phyloP scores from a whole-genome alignment of 2,329 filamentous ascomycete genomes.

The Metarhizium rileyi region DNA sequence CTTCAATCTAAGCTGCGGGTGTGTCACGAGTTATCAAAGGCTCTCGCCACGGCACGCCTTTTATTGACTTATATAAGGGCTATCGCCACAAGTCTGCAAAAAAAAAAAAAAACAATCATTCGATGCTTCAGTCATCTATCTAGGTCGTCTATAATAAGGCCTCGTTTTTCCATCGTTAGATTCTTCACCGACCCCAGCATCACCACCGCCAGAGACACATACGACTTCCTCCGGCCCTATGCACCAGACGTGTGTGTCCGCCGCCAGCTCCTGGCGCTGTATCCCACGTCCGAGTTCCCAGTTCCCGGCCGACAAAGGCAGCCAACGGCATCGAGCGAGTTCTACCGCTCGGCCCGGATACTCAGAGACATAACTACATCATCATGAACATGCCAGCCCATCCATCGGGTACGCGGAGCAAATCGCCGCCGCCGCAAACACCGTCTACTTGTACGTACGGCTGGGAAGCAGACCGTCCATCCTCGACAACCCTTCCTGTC shows the following conservation, averaged over 20 bases:
- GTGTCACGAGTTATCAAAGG: too few relatives aligned
- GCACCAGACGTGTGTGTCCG: conserved; percentile 26
- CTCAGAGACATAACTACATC: conserved; percentile 43
- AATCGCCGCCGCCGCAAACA: conserved; percentile 25
- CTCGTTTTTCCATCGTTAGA: too few relatives aligned
- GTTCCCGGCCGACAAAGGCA: conserved; percentile 27
- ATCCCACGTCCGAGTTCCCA: conserved; percentile 40
- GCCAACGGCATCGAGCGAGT: conserved; percentile 34
- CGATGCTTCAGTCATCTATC: too few relatives aligned
- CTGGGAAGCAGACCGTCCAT: conserved; percentile 46
- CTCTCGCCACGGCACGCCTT: too few relatives aligned
- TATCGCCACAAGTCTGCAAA: too few relatives aligned
- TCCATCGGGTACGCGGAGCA: conserved; percentile 33
- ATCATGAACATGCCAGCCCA: conserved; percentile 38
- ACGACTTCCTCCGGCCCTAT: conserved; percentile 29
- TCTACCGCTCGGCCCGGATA: conserved; percentile 38
- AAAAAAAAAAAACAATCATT: too few relatives aligned
- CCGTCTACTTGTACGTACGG: conserved; percentile 40
- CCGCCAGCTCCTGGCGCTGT: conserved; percentile 34
- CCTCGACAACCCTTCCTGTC: conserved; percentile 32
- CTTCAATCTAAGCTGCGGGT: too few relatives aligned
- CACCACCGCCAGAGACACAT: conserved; percentile 27
- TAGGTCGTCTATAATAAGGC: too few relatives aligned
- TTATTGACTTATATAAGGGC: too few relatives aligned
- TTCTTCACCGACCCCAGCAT: conserved; percentile 32